Evolutionary conservation across 2,329 filamentous ascomycete genomes (phyloP).

Genomic region (Xylaria sp.): DNA sequence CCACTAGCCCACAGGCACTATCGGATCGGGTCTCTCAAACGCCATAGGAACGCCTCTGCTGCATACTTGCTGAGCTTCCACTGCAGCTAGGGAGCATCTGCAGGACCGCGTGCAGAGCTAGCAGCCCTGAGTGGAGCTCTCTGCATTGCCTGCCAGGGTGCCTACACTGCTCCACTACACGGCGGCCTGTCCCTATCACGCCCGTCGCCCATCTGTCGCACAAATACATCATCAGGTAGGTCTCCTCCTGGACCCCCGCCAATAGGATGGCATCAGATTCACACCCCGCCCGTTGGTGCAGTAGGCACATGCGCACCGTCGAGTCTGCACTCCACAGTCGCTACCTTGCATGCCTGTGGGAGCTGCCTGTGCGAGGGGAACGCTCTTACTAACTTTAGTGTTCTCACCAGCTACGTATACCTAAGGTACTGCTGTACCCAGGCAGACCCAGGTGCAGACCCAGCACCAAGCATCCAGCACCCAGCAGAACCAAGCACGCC

Average conservation of each 20-base stretch:
- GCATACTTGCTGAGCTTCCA: not conserved
- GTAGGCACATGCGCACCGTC: not conserved
- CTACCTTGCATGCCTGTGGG: not conserved
- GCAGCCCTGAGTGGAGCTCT: slow-evolving; percentile 4
- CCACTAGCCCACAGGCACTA: too few species aligned
- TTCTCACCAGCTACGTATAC: too few species aligned
- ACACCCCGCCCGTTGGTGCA: slow-evolving; percentile 8
- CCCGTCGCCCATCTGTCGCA: too few species aligned
- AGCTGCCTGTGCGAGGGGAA: not conserved
- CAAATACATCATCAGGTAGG: too few species aligned
- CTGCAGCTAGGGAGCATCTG: slow-evolving; percentile 21
- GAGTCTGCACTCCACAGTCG: slow-evolving; percentile 20
- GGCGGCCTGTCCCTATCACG: slow-evolving; percentile 2
- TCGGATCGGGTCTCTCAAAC: slow-evolving; percentile 7
- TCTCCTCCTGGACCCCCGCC: too few species aligned
- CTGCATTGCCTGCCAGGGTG: not conserved
- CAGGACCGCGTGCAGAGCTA: slow-evolving; percentile 19
- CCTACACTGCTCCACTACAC: slow-evolving; percentile 1
- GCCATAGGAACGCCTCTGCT: slow-evolving; percentile 3
- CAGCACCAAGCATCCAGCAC: too few species aligned
- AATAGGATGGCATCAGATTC: too few species aligned
- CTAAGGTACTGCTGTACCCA: too few species aligned
- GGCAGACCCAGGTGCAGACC: too few species aligned
- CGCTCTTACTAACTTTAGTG: not conserved
- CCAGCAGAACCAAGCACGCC: too few species aligned